Percentiles rank a stretch among this genome's conserved stretches.
These are phyloP conservation scores for Fusarium concolor DNA, from an alignment of 2,329 filamentous ascomycete species.

Conservation along the genomic window DNA sequence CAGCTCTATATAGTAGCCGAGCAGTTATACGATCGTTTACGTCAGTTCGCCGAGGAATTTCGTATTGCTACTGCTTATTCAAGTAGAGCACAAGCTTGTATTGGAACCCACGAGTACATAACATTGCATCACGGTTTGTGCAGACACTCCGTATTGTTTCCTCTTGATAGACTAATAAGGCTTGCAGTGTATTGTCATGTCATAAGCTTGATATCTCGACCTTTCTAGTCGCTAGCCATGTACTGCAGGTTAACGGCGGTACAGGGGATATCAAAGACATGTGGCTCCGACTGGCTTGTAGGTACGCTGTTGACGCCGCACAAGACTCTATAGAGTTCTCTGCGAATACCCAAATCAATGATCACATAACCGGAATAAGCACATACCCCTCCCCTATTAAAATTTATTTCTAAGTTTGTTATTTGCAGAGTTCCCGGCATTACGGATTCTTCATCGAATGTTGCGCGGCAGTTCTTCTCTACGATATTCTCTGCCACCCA, in stretches of 20 bases:
- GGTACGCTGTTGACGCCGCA: background rate
- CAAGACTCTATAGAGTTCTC: background rate
- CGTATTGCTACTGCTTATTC: background rate
- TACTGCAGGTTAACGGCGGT: background rate
- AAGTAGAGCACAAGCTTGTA: background rate
- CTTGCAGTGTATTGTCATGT: background rate
- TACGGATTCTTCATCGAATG: background rate
- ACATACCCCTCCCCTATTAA: no score
- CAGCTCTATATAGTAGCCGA: background rate
- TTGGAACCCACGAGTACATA: background rate
- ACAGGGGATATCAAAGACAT: background rate
- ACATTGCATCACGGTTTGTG: background rate
- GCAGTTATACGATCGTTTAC: background rate
- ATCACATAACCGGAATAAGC: background rate
- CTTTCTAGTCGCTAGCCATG: background rate
- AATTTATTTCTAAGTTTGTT: accelerated
- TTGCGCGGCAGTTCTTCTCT: background rate
- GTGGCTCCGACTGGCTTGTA: background rate
- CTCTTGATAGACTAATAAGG: background rate
- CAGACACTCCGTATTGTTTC: accelerated
- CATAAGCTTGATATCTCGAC: background rate
- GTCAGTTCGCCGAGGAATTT: background rate
- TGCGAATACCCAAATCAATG: background rate
- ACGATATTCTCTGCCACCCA: background rate
- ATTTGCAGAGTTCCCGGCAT: background rate